These are phyloP conservation scores for Aspergillus fumigatus DNA, from an alignment of 2,329 filamentous ascomycete genomes.

Conservation along the genomic window DNA sequence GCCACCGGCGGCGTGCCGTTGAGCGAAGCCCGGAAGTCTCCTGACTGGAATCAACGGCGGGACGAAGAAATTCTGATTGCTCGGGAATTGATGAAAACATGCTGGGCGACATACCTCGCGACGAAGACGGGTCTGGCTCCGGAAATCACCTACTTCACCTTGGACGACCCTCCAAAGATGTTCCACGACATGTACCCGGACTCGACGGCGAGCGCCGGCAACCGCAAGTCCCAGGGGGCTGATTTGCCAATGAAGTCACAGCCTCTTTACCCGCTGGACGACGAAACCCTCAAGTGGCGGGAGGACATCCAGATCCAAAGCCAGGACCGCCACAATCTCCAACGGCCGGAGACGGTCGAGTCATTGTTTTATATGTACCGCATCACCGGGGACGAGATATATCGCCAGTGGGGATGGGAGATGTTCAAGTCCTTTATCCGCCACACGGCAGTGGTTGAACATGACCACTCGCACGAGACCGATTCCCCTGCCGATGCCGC, in stretches of 20 bases:
- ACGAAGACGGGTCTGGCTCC: conserved; percentile 88
- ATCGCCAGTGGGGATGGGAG: conserved; percentile 96
- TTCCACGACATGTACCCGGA: conserved; percentile 36
- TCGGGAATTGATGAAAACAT: conserved; percentile 89
- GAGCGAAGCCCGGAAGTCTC: conserved; percentile 65
- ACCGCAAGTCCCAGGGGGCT: conserved; percentile 27
- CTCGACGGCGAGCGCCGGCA: conserved; percentile 23
- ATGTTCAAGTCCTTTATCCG: conserved; percentile 93
- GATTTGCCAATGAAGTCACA: conserved; percentile 34
- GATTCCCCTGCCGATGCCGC: conserved; percentile 9
- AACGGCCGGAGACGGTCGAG: conserved; percentile 95
- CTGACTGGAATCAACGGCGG: conserved; percentile 70
- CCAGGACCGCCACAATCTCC: conserved; percentile 88
- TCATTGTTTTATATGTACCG: conserved; percentile 98
- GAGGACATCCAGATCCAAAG: conserved; percentile 73
- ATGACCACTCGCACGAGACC: conserved; percentile 34
- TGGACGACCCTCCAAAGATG: conserved; percentile 61
- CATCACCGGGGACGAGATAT: conserved; percentile 83
- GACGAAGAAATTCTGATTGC: conserved; percentile 86
- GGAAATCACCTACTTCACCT: conserved; percentile 88
- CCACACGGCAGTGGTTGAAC: conserved; percentile 73
- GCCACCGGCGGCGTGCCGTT: conserved; percentile 76
- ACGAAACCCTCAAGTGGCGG: conserved; percentile 54
- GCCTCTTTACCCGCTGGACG: conserved; percentile 27
- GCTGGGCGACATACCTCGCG: conserved; percentile 94